Percentiles rank a stretch among this genome's conserved stretches.
Conservation (phyloP, 164 flowering plant species). For the Taxillus chinensis region DNA sequence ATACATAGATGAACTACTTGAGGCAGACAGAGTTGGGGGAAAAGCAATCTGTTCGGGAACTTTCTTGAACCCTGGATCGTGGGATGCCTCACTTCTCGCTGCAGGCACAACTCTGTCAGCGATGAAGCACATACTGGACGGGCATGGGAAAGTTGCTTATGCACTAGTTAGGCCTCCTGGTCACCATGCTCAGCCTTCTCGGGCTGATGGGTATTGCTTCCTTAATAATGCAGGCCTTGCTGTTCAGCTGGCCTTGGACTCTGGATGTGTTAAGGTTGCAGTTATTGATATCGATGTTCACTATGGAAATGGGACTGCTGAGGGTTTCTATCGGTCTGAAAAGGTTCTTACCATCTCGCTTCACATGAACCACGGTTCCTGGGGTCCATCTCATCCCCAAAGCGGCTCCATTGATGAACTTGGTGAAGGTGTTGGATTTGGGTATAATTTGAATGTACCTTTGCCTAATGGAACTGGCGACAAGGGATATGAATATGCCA, state of each 20-base stretch:
- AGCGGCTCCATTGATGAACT: constrained; percentile 66
- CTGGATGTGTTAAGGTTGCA: constrained; percentile 56
- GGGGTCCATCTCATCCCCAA: constrained; percentile 98
- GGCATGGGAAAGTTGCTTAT: constrained; percentile 57
- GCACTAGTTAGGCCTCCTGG: constrained; percentile 96
- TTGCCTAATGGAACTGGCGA: constrained; percentile 91
- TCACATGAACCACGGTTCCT: constrained; percentile 95
- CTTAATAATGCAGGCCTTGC: constrained; percentile 92
- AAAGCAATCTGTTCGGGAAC: constrained; percentile 60
- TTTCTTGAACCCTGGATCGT: constrained; percentile 77
- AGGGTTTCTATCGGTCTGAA: constrained; percentile 68
- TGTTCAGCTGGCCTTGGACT: constrained; percentile 51
- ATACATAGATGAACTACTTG: constrained; percentile 53
- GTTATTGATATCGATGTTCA: constrained; percentile 96
- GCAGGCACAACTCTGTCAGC: constrained; percentile 85
- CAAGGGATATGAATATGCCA: constrained; percentile 58
- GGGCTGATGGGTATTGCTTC: constrained; percentile 94
- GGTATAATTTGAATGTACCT: constrained; percentile 79
- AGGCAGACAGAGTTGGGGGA: constrained; percentile 63
- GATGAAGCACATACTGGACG: constrained; percentile 70
- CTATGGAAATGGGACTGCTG: constrained; percentile 93
- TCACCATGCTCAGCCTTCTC: constrained; percentile 94
- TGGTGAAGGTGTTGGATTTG: constrained; percentile 74
- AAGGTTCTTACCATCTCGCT: constrained; percentile 79
- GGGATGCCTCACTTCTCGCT: constrained; percentile 77